Base-by-base conservation (phyloP, 1,139 yeast genomes). In the Yamadazyma aaseri region DNA sequence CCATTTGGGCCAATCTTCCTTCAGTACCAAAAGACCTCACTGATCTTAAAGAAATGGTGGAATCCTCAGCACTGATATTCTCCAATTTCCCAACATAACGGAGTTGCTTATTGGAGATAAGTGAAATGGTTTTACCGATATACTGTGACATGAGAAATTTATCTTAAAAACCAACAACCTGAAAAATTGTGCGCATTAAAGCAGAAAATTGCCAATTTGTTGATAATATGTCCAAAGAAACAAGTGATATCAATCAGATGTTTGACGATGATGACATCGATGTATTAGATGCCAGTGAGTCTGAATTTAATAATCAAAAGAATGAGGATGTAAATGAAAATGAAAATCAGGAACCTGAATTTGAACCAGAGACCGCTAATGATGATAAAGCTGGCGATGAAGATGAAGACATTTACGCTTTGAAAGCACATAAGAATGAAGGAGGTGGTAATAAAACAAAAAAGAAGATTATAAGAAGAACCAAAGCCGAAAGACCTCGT, bases 11-110 rank as follows among this genome's bases (percentile, higher is more conserved):
- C 50, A 84, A 72, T 51, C 98, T 77, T 18, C 96, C 97, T 58
- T 92, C 98, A 11, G 97, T 85, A 36, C 98, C 98, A 50, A 82
- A 83, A 34, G 90, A 81, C 43, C 90, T 76, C 31, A 92, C 98
- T 33, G 81, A 73, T 36, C 76, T 76, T 50, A 92, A 73, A 11
- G 97, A 84, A 34, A 92, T 95, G 1, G 97, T 89, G 44, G 96
- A 87, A 46, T 86, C 86, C 40, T 85, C 90, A 13, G 96, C 94
- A 58, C 89, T 89, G 53, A 94, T 86, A 44, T 79, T 83, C 46
- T 87, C 90, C 53, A 92, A 73, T 17, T 79, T 65, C 26, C 99
- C 99, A 36, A 89, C 94, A 56, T 89, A 90, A 47, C 89, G 79
- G 48, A 87, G 85, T 32, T 92, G 95, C 50, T 89, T 85, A 52